These are phyloP conservation scores for Testicularia cyperi DNA, from an alignment of 1,284 basidiomycete genomes.

Conservation along the genomic window DNA sequence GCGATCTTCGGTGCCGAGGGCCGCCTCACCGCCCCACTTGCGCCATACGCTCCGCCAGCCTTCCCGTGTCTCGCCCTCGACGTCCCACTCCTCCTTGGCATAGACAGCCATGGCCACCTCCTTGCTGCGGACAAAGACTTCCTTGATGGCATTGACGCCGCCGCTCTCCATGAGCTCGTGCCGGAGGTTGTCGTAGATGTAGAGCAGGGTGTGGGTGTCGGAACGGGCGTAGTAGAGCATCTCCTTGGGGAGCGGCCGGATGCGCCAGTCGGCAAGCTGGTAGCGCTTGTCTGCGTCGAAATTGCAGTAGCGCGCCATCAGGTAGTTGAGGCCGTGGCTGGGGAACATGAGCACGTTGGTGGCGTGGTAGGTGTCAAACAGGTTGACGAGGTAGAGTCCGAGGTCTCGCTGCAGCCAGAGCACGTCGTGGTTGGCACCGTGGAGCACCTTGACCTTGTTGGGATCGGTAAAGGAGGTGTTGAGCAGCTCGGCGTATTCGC, in stretches of 20 bases:
- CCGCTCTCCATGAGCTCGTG: constrained; percentile 69
- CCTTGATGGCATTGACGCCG: constrained; percentile 61
- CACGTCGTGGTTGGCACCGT: constrained; percentile 92
- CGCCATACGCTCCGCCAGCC: constrained; percentile 55
- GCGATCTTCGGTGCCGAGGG: constrained; percentile 36
- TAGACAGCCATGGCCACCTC: constrained; percentile 49
- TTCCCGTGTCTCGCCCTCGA: constrained; percentile 41
- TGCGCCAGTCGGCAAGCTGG: constrained; percentile 95
- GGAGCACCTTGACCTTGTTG: constrained; percentile 75
- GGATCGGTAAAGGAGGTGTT: constrained; percentile 78
- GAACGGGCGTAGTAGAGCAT: constrained; percentile 91
- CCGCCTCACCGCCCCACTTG: constrained; percentile 61
- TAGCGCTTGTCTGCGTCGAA: constrained; percentile 94
- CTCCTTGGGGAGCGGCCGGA: constrained; percentile 79
- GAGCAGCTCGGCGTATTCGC: constrained; percentile 71
- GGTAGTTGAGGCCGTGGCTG: constrained; percentile 76
- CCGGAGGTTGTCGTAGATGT: constrained; percentile 88
- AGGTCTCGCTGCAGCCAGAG: constrained; percentile 96
- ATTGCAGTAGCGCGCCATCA: constrained; percentile 86
- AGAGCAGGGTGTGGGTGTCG: constrained; percentile 92
- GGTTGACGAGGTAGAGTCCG: constrained; percentile 85
- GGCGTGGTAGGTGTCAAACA: constrained; percentile 96
- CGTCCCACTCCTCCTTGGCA: constrained; percentile 58
- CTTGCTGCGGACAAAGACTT: constrained; percentile 52
- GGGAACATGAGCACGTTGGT: constrained; percentile 74